Evolutionary conservation across 805 yeast species (phyloP), one percentile per base, ranked within the genome.

Genomic region (Lachancea meyersii): DNA sequence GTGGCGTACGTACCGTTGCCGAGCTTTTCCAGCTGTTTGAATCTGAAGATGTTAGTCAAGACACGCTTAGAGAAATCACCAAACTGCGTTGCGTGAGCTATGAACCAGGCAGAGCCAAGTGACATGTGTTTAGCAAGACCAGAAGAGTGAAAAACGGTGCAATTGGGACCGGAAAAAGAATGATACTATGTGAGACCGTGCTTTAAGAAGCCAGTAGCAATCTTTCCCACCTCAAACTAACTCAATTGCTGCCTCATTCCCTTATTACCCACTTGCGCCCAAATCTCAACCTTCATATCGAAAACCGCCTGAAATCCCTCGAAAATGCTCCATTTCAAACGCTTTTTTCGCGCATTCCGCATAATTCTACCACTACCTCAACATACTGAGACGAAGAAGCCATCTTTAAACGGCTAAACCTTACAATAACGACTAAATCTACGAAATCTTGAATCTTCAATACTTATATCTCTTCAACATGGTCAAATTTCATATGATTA

Each of bases 1-100:
- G 94, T 97, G 41, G 98, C 98, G 62, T 93, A 91, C 2, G 98
- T 91, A 48, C 95, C 87, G 40, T 63, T 63, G n/a, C 68, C 68
- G 34, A 63, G 46, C 41, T 63, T 62, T 46, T 63, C 68, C 40
- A 63, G 41, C 39, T 63, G 68, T 39, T 62, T 63, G 38, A 61
- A 63, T 34, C 59, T 55, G 23, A 71, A 40, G 19, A 20, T 22
- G 27, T 24, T 35, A 27, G 51, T 47, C 43, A 43, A 38, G 34
- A 21, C 8, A 24, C n/a, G 20, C 16, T 3, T 16, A 4, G n/a
- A 10, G 17, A 27, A 10, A 10, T 26, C 28, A 26, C 13, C 4
- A 14, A 10, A 6, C 4, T 23, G 10, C 13, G 10, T 26, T n/a
- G n/a, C n/a, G n/a, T n/a, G n/a, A n/a, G n/a, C n/a, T n/a, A n/a